Percentiles rank a stretch among this genome's conserved stretches.
Evolutionary conservation across 257 asterid species (phyloP).

Genomic region (Oldenlandia corymbosa): DNA sequence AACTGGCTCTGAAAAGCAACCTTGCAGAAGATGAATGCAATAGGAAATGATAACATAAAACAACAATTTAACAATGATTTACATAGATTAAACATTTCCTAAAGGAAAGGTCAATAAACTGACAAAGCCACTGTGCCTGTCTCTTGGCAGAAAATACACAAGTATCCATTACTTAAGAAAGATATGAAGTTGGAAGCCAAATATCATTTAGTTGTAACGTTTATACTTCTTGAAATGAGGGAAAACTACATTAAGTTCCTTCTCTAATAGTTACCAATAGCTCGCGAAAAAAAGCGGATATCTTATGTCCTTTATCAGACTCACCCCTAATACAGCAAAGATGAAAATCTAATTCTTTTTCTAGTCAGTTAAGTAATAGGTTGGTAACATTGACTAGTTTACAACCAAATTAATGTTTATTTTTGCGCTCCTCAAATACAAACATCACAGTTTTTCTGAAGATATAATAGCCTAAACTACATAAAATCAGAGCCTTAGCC

Average conservation of each 20-base stretch:
- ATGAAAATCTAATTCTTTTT: neutral
- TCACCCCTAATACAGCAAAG: constrained; percentile 1
- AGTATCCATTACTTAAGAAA: too few species aligned
- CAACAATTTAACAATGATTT: neutral
- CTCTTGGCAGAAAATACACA: too few species aligned
- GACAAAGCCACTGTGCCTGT: too few species aligned
- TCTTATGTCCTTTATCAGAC: too few species aligned
- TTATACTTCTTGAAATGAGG: too few species aligned
- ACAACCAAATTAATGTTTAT: neutral
- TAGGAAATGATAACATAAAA: neutral
- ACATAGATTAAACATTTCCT: neutral
- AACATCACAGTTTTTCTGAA: neutral
- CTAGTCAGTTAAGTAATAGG: neutral
- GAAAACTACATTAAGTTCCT: neutral
- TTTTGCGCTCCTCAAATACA: neutral
- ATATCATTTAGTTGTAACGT: too few species aligned
- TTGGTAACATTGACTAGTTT: neutral
- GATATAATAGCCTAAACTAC: neutral
- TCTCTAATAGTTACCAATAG: neutral
- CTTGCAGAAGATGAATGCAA: neutral
- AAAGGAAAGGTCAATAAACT: too few species aligned
- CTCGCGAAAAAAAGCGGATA: too few species aligned
- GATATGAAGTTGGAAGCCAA: neutral
- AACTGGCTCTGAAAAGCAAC: too few species aligned
- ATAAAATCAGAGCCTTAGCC: neutral